Evolutionary conservation across 164 flowering plant genomes (phyloP), one percentile per base, ranked within the genome.

Genomic region (Litsea cubeba): DNA sequence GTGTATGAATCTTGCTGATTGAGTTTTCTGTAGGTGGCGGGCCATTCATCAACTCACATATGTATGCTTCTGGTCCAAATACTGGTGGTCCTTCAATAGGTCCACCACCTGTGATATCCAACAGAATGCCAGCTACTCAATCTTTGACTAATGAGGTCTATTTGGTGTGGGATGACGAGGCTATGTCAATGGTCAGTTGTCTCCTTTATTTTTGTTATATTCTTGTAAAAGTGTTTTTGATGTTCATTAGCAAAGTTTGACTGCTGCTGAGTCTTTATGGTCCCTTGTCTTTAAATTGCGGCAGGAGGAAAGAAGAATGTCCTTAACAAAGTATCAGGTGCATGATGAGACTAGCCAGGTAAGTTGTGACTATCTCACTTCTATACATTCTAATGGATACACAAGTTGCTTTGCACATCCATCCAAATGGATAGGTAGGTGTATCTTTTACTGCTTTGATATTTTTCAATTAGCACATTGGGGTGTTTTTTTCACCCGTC

Each of bases 321-420:
- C 97, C 72, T 80, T 90, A 75, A 40, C 82, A 72, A 92, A 92
- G 90, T 90, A 94, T 88, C 97, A 96, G 97, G 97, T 94, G 91
- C 97, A 96, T 91, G 99, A 96, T 85, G 99, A 96, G 84, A 90
- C 92, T 83, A 92, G 94, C 96, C 98, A 96, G 99, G 99, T 96
- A 94, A 94, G 99, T 96, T 70, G 66, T 81, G 50, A 79, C 85
- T 82, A 78, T 81, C 82, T 76, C 75, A 79, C 68, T 70, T 73
- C n/a, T 72, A 60, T 73, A 71, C 73, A 70, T 80, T 72, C 72
- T n/a, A 64, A 75, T 76, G 85, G 81, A 76, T 76, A 46, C 74
- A 82, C 83, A 72, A 75, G 80, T 74, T 81, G 69, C 71, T 82
- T 83, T 80, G 71, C 75, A 68, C 83, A 50, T 82, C 85, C 85